These are phyloP conservation scores for Pelargonium nanum DNA, from an alignment of 345 rosid genomes.

Conservation along the genomic window DNA sequence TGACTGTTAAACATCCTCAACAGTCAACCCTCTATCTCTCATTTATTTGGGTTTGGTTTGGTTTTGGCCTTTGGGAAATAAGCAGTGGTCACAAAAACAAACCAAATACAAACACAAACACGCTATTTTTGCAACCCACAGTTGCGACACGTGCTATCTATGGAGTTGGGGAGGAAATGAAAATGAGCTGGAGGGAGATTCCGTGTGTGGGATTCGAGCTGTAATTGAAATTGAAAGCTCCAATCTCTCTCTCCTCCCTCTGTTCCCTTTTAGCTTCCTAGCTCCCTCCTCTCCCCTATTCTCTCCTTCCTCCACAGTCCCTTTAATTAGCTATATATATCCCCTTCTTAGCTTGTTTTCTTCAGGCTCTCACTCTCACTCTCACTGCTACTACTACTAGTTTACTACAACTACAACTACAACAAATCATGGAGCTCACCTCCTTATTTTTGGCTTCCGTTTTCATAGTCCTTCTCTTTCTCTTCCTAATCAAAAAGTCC, in stretches of 20 bases:
- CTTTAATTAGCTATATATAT: background rate
- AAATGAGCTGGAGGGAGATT: background rate
- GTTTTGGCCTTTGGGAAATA: no score
- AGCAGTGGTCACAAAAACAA: no score
- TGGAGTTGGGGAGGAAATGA: background rate
- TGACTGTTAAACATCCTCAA: no score
- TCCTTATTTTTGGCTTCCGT: background rate
- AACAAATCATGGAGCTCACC: constrained; percentile 11
- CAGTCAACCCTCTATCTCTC: no score
- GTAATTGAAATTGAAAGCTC: background rate
- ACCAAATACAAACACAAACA: background rate
- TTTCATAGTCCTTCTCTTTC: background rate
- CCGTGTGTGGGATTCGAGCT: constrained; percentile 5
- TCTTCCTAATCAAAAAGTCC: background rate
- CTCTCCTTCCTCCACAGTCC: background rate
- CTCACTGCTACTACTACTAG: background rate
- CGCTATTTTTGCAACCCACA: no score
- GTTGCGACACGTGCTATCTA: background rate
- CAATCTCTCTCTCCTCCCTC: no score
- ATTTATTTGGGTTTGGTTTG: no score
- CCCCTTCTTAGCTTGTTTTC: background rate
- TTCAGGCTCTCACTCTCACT: background rate
- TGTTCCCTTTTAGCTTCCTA: no score
- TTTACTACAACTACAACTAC: background rate
- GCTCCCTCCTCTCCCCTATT: no score